Percentiles rank a stretch among this genome's conserved stretches.
Conservation (phyloP, 2,329 filamentous ascomycete genomes). For the Calonectria leucothoes region DNA sequence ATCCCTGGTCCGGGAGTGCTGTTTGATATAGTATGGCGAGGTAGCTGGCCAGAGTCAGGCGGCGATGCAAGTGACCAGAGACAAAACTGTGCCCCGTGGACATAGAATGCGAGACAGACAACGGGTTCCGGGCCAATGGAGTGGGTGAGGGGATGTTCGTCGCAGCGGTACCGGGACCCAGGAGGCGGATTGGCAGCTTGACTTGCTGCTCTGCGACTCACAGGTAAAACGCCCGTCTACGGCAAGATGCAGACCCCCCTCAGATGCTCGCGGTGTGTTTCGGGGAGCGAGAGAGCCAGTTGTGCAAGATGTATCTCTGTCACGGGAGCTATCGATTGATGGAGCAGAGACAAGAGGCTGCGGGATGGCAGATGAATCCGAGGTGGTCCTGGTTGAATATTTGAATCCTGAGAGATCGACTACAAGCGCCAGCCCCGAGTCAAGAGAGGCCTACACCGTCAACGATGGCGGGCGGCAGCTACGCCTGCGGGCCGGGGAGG, state of each 20-base stretch:
- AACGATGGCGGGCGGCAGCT: constrained; percentile 42
- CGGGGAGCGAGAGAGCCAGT: background rate
- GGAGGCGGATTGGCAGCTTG: constrained; percentile 5
- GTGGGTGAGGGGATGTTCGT: constrained; percentile 11
- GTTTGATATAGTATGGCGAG: constrained; percentile 12
- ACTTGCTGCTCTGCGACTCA: constrained; percentile 7
- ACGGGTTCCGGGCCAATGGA: constrained; percentile 23
- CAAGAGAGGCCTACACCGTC: constrained; percentile 39
- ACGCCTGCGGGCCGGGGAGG: constrained; percentile 36
- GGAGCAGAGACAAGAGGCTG: constrained; percentile 18
- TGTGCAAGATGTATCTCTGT: background rate
- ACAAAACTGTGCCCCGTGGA: constrained; percentile 25
- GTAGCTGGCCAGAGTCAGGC: constrained; percentile 16
- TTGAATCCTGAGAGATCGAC: constrained; percentile 41
- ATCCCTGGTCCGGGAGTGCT: constrained; percentile 8
- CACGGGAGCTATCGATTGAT: constrained; percentile 10
- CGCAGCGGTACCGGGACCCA: constrained; percentile 12
- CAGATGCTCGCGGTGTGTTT: background rate
- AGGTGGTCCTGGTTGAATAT: constrained; percentile 39
- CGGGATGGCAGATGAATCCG: constrained; percentile 14
- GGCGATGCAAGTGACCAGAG: constrained; percentile 25
- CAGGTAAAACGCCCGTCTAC: constrained; percentile 2
- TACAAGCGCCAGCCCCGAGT: constrained; percentile 34
- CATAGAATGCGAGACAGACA: constrained; percentile 29
- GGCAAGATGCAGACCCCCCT: background rate